Evolutionary conservation across 2,329 filamentous ascomycete genomes (phyloP), one percentile per base, ranked within the genome.

Genomic region (Amesomyces nigricolor): DNA sequence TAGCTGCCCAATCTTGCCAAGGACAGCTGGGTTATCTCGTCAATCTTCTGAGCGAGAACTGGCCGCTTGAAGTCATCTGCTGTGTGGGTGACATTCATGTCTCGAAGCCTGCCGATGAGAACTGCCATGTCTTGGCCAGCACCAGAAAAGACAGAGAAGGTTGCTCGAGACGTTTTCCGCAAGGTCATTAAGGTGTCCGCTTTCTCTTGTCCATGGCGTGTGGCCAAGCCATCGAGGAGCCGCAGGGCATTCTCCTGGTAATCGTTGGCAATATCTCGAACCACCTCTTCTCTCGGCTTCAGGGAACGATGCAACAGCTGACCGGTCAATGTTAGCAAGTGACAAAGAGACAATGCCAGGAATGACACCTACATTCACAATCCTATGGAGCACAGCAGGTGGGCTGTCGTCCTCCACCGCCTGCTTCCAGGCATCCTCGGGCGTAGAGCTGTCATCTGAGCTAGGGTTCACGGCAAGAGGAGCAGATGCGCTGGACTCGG

Each of bases 281-380:
- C 38, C 1, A 52, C 48, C 22, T 63, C 58, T 46, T 61, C 60
- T 30, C 43, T 59, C 2, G 58, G 53, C 16, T 62, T 63, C n/a
- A 63, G 30, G 2, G 56, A 59, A 30, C 60, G 61, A 47, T 62
- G 61, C 26, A 63, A 22, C 29, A 58, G 19, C 61, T 63, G 14
- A 9, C 4, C 38, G n/a, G 13, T 4, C 3, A 2, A 5, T 29
- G 58, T 26, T 61, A 53, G 9, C 32, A n/a, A 11, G 32, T 14
- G 3, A 1, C 4, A 32, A 38, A 5, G 2, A n/a, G 6, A 32
- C 6, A 9, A 3, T n/a, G 14, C 4, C 6, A 16, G 14, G 17
- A 1, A 11, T 7, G 8, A 7, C 5, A 48, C 59, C 51, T 30
- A 63, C 61, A 35, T 47, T 58, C 5, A 58, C 51, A 30, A 63